Evolutionary conservation across 169 alveolate genomes (phyloP), one percentile per base, ranked within the genome.

Genomic region (Perkinsus olseni): DNA sequence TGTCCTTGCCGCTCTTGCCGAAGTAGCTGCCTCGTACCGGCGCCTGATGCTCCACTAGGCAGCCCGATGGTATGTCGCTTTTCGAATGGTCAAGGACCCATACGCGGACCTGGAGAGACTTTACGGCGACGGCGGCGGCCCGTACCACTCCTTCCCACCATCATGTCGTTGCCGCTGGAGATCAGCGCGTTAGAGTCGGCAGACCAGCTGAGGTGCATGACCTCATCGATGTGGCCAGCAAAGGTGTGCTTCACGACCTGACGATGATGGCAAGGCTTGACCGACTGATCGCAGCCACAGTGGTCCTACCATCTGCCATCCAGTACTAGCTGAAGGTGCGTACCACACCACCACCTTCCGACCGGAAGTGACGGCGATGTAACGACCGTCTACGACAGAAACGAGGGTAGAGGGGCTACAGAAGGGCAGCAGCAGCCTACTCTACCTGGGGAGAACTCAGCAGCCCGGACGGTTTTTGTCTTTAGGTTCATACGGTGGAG

Each of bases 121-220:
- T 6, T 10, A 45, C 62, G 24, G 62, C 24, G 24, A 45, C 62
- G 24, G 24, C 17, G 6, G 6, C 62, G 62, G 17, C 6, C 17
- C 24, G 82, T 21, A 62, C 31, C 28, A 28, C 31, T 8, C 37
- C 82, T 28, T 4, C 82, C 34, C 17, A 62, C 82, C 82, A 62
- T 62, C 82, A 62, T 62, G 31, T 62, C 82, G 34, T 62, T 62
- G 28, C 82, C 82, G 82, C 82, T 62, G 17, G 82, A 62, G 34
- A 62, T 62, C 1, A 62, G 82, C 10, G 82, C 82, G 82, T 62
- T 62, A 3, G 82, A 62, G 82, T 62, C 82, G 10, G 82, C 82
- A 8, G 98, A 96, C 97, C 97, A 96, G 45, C 95, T 96, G 31
- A 97, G 40, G 40, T 96, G 93, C 74, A 93, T 96, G 38, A 97